These are phyloP conservation scores for Azolla pinnata DNA, from an alignment of 75 land plant genomes.

Conservation along the genomic window DNA sequence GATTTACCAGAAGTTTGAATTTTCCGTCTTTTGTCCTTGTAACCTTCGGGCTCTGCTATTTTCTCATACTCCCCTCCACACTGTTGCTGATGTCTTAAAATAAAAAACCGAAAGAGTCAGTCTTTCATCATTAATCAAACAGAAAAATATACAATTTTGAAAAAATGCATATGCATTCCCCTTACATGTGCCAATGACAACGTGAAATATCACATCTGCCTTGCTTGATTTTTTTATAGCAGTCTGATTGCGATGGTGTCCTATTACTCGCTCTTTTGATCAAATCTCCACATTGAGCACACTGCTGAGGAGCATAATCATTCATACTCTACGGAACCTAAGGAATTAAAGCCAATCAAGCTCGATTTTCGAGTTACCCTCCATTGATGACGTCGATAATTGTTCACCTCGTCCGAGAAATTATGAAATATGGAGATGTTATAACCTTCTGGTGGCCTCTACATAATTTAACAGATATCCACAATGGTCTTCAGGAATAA, in stretches of 20 bases:
- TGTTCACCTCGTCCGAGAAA: constrained; percentile 24
- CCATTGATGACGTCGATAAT: constrained; percentile 26
- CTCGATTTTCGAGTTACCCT: constrained; percentile 21
- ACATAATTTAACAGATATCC: too few relatives aligned
- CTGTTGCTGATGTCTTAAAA: constrained; percentile 16
- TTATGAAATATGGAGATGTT: constrained; percentile 22
- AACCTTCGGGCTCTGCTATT: constrained; percentile 24
- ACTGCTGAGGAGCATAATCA: constrained; percentile 14
- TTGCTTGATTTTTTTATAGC: background rate
- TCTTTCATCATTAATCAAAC: too few relatives aligned
- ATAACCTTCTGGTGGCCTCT: constrained; percentile 41
- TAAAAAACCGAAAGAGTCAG: background rate
- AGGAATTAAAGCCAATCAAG: background rate
- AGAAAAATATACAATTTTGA: background rate
- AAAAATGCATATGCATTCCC: background rate
- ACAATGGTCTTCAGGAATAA: too few relatives aligned
- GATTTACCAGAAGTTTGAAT: background rate
- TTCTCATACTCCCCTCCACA: constrained; percentile 26
- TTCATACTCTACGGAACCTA: background rate
- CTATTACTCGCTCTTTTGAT: constrained; percentile 28
- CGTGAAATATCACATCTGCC: constrained; percentile 10
- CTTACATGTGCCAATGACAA: constrained; percentile 34
- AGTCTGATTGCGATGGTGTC: constrained; percentile 33
- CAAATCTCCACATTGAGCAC: constrained; percentile 30
- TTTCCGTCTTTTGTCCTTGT: constrained; percentile 9